phyloP scores from a whole-genome alignment of 2,329 filamentous ascomycete genomes.

The Penicillium sp. region DNA sequence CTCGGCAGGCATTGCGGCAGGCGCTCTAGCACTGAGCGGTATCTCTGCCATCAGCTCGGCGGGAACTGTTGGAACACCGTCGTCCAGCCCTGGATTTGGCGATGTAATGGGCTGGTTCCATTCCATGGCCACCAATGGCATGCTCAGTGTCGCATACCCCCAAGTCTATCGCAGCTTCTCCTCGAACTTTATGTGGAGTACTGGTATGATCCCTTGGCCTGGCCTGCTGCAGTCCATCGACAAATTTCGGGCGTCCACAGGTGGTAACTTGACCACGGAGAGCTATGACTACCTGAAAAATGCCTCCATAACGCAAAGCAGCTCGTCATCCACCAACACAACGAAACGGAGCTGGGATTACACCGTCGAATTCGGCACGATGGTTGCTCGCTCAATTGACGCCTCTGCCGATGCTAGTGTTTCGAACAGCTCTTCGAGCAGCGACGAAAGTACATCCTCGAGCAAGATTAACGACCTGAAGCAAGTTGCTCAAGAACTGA shows the following conservation, averaged over 20 bases:
- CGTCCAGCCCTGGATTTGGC: constrained; percentile 77
- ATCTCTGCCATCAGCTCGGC: constrained; percentile 66
- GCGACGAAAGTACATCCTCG: constrained; percentile 33
- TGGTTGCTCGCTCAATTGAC: constrained; percentile 55
- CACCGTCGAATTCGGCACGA: constrained; percentile 43
- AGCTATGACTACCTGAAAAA: constrained; percentile 74
- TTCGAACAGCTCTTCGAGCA: constrained; percentile 33
- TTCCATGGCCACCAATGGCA: constrained; percentile 90
- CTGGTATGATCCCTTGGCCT: constrained; percentile 80
- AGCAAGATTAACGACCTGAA: constrained; percentile 72
- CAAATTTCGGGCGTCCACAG: constrained; percentile 73
- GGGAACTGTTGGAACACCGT: constrained; percentile 59
- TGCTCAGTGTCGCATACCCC: constrained; percentile 89
- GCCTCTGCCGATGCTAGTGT: constrained; percentile 42
- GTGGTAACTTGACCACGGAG: constrained; percentile 80
- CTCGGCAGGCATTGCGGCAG: constrained; percentile 81
- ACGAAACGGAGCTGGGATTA: constrained; percentile 58
- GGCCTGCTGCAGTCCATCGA: constrained; percentile 80
- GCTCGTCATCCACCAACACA: constrained; percentile 50
- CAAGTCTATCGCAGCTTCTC: constrained; percentile 83
- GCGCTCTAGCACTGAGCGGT: constrained; percentile 72
- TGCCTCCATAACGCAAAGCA: constrained; percentile 58
- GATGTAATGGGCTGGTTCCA: constrained; percentile 91
- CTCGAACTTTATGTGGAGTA: constrained; percentile 92
- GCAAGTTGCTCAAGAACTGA: constrained; percentile 77